Evolutionary conservation across 352 stramenopile species (phyloP).

Genomic region (Phytopythium delawarense): DNA sequence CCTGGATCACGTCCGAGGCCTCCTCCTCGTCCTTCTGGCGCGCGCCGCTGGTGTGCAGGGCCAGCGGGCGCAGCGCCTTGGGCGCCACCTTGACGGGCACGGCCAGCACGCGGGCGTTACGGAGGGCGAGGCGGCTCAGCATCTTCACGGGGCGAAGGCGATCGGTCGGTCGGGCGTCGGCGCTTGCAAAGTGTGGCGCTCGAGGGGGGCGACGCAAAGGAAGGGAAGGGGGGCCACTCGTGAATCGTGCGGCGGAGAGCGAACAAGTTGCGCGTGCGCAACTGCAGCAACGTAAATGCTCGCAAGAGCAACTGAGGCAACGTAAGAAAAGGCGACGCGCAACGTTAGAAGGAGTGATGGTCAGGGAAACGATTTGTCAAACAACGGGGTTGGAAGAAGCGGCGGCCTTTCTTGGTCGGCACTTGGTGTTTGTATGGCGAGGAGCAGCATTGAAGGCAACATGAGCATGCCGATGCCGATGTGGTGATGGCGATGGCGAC

Average conservation of each 20-base stretch:
- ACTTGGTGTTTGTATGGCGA: neutral
- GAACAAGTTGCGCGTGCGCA: conserved; percentile 1
- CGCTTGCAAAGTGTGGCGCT: conserved; percentile 4
- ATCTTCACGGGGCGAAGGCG: conserved; percentile 25
- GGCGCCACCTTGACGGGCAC: conserved; percentile 38
- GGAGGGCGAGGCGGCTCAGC: conserved; percentile 74
- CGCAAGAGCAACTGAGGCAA: neutral
- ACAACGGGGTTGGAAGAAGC: neutral
- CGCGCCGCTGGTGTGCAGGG: conserved; percentile 55
- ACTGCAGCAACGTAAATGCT: neutral
- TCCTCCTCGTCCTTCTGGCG: conserved; percentile 52
- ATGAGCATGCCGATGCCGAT: neutral
- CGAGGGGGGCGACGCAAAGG: no score
- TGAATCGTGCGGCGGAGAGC: conserved; percentile 3
- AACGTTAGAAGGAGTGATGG: conserved; percentile 3
- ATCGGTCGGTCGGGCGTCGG: neutral
- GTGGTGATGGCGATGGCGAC: neutral
- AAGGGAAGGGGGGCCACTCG: conserved; percentile 4
- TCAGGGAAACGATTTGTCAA: conserved; percentile 1
- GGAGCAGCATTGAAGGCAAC: neutral
- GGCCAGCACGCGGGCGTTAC: conserved; percentile 43
- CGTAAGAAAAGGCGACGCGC: neutral
- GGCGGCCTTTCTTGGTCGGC: neutral
- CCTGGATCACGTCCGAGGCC: conserved; percentile 29
- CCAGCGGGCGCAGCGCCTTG: conserved; percentile 37